Percentiles rank a stretch among this genome's conserved stretches.
phyloP scores from a whole-genome alignment of 106 monocot species.

The Dioscorea dumetorum region DNA sequence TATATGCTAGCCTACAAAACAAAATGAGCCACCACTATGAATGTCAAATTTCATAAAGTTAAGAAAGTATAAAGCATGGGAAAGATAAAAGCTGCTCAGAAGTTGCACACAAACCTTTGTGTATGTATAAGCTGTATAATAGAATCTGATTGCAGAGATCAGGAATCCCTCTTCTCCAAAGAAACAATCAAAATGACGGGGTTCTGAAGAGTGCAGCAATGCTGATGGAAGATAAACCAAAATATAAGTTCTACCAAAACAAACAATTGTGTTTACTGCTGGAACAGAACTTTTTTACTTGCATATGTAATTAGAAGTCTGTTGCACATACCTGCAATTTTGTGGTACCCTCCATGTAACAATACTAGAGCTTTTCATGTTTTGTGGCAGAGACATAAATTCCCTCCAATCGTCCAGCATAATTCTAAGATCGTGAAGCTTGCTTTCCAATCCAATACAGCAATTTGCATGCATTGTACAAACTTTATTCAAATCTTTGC shows the following conservation, averaged over 20 bases:
- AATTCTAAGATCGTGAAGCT: constrained; percentile 12
- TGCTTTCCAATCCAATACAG: constrained; percentile 12
- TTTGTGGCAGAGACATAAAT: constrained; percentile 10
- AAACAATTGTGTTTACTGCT: not conserved
- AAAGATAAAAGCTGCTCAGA: no score
- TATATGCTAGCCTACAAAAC: no score
- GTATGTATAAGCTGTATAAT: not conserved
- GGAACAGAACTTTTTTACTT: not conserved
- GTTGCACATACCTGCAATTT: constrained; percentile 11
- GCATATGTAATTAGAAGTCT: not conserved
- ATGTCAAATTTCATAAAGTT: no score
- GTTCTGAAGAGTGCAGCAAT: no score
- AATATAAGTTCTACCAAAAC: not conserved
- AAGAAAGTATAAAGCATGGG: no score
- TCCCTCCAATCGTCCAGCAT: constrained; percentile 11
- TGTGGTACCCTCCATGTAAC: constrained; percentile 13
- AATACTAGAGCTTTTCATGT: not conserved
- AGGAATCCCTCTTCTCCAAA: not conserved
- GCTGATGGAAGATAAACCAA: not conserved
- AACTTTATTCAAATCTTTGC: constrained; percentile 9
- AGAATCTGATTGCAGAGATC: not conserved
- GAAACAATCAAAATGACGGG: no score
- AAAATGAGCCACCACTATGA: no score
- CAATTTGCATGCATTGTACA: constrained; percentile 22
- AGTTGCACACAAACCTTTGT: no score